phyloP scores from a whole-genome alignment of 179 eudicot species.

The Pouteria campechiana region DNA sequence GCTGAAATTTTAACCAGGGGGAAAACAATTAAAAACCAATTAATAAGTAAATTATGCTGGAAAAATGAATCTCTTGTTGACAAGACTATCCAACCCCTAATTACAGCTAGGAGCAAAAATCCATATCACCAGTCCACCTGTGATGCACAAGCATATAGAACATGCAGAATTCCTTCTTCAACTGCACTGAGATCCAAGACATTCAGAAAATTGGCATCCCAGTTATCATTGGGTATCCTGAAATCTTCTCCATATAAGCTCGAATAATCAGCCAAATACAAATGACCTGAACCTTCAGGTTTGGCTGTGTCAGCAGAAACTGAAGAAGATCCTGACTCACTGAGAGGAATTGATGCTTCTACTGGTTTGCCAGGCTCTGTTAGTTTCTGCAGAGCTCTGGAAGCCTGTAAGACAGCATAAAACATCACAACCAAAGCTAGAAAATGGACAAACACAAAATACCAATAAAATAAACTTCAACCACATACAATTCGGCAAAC shows the following conservation, averaged over 20 bases:
- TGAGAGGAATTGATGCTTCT: constrained; percentile 24
- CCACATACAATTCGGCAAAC: constrained; percentile 39
- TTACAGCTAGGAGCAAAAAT: not conserved
- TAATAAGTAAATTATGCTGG: no score
- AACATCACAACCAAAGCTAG: constrained; percentile 5
- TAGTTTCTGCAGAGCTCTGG: constrained; percentile 48
- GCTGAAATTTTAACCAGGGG: constrained; percentile 32
- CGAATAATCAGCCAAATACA: constrained; percentile 47
- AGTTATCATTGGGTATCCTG: constrained; percentile 33
- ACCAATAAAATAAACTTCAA: not conserved
- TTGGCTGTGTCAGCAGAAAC: constrained; percentile 27
- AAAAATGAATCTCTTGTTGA: no score
- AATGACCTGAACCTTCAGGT: constrained; percentile 20
- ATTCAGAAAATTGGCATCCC: constrained; percentile 44
- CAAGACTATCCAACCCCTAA: not conserved
- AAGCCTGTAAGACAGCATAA: constrained; percentile 35
- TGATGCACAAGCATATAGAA: constrained; percentile 74
- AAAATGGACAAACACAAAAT: not conserved
- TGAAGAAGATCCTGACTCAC: constrained; percentile 19
- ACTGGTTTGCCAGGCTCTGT: constrained; percentile 24
- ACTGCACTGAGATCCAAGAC: constrained; percentile 55
- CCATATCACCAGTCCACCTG: constrained; percentile 36
- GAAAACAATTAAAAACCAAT: not conserved
- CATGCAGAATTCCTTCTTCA: constrained; percentile 75
- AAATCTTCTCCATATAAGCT: constrained; percentile 70